Percentiles rank a stretch among this genome's conserved stretches.
Evolutionary conservation across 371 early-diverging fungal genomes (phyloP).

Genomic region (Rhizopus microsporus): DNA sequence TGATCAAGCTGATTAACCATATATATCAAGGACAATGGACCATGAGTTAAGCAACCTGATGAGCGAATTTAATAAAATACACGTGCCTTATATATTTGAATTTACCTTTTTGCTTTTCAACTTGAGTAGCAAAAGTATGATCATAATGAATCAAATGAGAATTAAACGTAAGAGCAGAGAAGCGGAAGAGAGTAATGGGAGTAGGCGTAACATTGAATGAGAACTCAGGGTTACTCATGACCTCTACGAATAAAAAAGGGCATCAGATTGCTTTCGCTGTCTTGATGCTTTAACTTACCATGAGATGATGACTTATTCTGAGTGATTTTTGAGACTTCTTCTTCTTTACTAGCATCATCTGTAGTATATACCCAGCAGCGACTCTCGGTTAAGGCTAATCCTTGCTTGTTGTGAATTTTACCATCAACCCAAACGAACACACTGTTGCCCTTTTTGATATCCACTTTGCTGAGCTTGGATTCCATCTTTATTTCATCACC

Average conservation of each 20-base stretch:
- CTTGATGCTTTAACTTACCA: not conserved
- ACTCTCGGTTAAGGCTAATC: conserved; percentile 64
- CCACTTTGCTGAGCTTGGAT: conserved; percentile 51
- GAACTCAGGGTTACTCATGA: conserved; percentile 50
- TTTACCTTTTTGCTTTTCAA: conserved; percentile 69
- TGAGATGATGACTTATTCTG: not conserved
- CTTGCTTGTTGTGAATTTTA: conserved; percentile 58
- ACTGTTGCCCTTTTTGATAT: conserved; percentile 57
- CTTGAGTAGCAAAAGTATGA: conserved; percentile 60
- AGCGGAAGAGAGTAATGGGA: conserved; percentile 76
- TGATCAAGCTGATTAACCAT: conserved; percentile 60
- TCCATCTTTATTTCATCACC: conserved; percentile 60
- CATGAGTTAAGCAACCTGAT: conserved; percentile 69
- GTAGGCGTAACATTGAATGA: conserved; percentile 53
- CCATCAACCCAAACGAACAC: conserved; percentile 68
- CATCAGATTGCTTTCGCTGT: too few relatives aligned
- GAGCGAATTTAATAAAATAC: not conserved
- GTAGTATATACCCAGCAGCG: conserved; percentile 70
- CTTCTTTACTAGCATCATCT: conserved; percentile 10
- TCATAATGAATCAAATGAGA: conserved; percentile 87
- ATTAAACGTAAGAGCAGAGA: conserved; percentile 86
- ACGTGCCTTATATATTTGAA: not conserved
- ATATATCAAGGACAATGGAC: conserved; percentile 74
- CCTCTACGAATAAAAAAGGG: not conserved
- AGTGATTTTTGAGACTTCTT: not conserved